phyloP scores from a whole-genome alignment of 2,329 filamentous ascomycete genomes.

The Aspergillus ustus region DNA sequence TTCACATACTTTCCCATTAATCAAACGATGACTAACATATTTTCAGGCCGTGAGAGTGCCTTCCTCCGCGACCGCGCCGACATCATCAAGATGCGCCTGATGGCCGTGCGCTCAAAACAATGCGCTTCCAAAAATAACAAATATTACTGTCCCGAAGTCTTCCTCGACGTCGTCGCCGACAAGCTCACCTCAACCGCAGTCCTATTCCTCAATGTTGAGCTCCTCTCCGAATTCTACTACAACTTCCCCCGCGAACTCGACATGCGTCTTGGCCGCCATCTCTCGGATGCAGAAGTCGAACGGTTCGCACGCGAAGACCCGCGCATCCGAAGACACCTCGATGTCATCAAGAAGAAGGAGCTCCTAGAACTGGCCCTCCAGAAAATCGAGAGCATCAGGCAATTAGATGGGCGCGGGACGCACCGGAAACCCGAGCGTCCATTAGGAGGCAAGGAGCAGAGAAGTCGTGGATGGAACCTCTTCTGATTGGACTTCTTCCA shows the following conservation, averaged over 20 bases:
- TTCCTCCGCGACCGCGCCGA: conserved; percentile 92
- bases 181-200: conserved; percentile 95
- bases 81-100: conserved; percentile 85
- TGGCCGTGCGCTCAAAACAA: conserved; percentile 88
- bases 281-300: conserved; percentile 80
- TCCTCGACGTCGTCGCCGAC: conserved; percentile 94
- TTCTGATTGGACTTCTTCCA: conserved; percentile 38
- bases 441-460: conserved; percentile 41
- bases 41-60: conserved; percentile 80
- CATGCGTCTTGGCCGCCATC: conserved; percentile 77
- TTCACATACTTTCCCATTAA: conserved; percentile 15
- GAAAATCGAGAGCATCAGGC: conserved; percentile 91
- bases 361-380: conserved; percentile 88
- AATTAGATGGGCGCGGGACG: conserved; percentile 77
- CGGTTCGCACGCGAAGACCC: conserved; percentile 91
- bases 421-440: conserved; percentile 50
- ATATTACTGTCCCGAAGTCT: conserved; percentile 95
- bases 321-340: conserved; percentile 84
- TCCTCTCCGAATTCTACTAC: conserved; percentile 96
- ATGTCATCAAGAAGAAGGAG: conserved; percentile 90
- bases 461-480: conserved; percentile 48
- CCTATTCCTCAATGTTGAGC: conserved; percentile 94
- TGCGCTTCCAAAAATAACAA: conserved; percentile 85
- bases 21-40: conserved; percentile 5
- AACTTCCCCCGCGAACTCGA: conserved; percentile 95